Base-by-base conservation (phyloP, 495 filamentous ascomycete species). In the Tuber indicum region DNA sequence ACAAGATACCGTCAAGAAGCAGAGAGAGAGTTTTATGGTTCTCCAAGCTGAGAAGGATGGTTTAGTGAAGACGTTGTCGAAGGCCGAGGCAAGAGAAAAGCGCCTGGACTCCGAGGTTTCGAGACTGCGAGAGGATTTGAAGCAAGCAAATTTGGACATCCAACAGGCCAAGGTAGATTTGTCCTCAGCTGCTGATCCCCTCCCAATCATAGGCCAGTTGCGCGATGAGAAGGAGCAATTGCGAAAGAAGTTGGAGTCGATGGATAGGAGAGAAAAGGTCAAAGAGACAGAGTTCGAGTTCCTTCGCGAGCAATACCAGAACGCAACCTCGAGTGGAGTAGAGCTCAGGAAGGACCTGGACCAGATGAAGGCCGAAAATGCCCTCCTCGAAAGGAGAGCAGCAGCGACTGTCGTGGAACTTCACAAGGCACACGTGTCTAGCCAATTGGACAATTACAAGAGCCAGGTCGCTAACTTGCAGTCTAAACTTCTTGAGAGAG, bases 291-390 rank as follows among this genome's bases (percentile, higher is more conserved):
- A 91, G 19, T 79, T 84, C 39, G 91, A 92, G 21, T 93, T 90
- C 82, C 86, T 86, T 47, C 88, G 90, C 70, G 85, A 87, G 26
- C 86, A 88, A 47, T 94, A 93, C 76, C 90, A 93, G 73, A 85
- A 86, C 47, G 89, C 90, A 0, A 91, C 90, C 21, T 89, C 85
- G 23, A 84, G 85, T 0, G 87, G 87, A 16, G 85, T 84, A 23
- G 87, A 89, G 58, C 84, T 88, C 26, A 83, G 83, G 23, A 84
- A 84, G 39, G 89, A 92, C 83, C 85, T 87, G 52, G 83, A 85
- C 17, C 84, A 84, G n/a, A 85, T 92, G 17, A 82, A 85, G 49
- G 81, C 80, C 16, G 84, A 86, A 52, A 87, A 89, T 47, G 86
- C 85, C 39, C 79, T 83, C 0, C 84, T 92, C 36, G 84, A 86